Evolutionary conservation across 805 yeast genomes (phyloP), one percentile per base, ranked within the genome.

Genomic region (Kodamaea neixiangensis): DNA sequence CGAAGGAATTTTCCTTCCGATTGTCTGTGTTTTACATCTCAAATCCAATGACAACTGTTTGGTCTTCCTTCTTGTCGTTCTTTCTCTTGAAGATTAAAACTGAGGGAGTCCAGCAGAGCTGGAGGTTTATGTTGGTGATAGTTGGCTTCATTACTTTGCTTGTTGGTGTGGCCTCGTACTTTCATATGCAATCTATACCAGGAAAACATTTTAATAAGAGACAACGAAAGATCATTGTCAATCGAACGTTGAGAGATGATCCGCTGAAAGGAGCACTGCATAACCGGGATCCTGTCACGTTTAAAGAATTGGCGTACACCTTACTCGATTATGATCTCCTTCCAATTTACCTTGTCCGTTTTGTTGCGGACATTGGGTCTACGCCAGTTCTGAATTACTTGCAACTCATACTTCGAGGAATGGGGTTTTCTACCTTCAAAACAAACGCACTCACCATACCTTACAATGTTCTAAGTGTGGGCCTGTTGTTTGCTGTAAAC

Each of bases 41-140:
- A 13, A 57, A 58, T 41, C 63, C 66, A 2, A 18, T 52, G 45
- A 58, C 65, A 1, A 53, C 55, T 20, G 56, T 63, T 3, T 54
- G 52, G 54, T 55, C 63, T 2, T 49, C 58, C 47, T 54, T 61
- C 33, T 48, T 61, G n/a, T 60, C 64, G 1, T 58, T 60, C 45
- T 61, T 58, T 1, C 47, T 61, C 13, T 55, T 61, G 40, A 56
- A 48, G 34, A 53, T 61, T 35, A 67, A 79, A 29, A 83, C 81
- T 14, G 52, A 58, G 1, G 53, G 56, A 13, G 76, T 81, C 3
- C 65, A 70, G 60, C 67, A 66, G 7, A 86, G 86, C 19, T 86
- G 90, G 90, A 72, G 78, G 48, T 86, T 85, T 82, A 68, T 86
- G 18, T 86, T 86, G 55, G 60, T 86, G 15, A 73, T 86, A 48